These are phyloP conservation scores for Candida labiduridarum DNA, from an alignment of 1,139 yeast species.

Conservation along the genomic window DNA sequence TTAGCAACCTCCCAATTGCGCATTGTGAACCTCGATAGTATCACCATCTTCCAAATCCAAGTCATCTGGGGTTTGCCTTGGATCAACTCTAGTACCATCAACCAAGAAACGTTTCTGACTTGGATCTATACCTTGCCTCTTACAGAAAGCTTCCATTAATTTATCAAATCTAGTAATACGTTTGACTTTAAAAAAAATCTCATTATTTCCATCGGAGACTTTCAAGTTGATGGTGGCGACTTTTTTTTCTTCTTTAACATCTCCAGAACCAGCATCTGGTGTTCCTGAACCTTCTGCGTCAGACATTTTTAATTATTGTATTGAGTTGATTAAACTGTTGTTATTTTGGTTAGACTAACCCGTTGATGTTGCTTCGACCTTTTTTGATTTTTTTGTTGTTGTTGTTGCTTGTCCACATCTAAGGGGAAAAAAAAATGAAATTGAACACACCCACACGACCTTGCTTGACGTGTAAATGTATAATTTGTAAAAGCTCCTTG, in stretches of 20 bases:
- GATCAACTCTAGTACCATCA: conserved; percentile 89
- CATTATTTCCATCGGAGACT: conserved; percentile 91
- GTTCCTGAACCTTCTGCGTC: conserved; percentile 26
- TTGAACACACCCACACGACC: neutral
- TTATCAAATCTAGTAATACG: conserved; percentile 90
- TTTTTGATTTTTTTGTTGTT: neutral
- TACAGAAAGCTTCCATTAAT: conserved; percentile 97
- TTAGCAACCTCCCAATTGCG: conserved; percentile 70
- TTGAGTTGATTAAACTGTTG: neutral
- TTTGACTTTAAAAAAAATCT: conserved; percentile 94
- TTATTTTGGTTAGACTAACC: neutral
- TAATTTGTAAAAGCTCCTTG: no score
- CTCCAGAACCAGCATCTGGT: neutral
- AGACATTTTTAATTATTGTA: conserved; percentile 23
- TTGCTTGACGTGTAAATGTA: neutral
- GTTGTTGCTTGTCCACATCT: neutral
- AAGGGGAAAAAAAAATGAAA: neutral
- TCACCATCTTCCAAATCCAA: conserved; percentile 95
- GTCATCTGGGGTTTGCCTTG: conserved; percentile 89
- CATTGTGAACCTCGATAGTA: conserved; percentile 97
- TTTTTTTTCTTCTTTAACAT: conserved; percentile 60
- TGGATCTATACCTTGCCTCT: conserved; percentile 91
- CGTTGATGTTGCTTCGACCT: neutral
- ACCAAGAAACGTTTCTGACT: conserved; percentile 83
- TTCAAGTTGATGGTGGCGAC: conserved; percentile 85